Base-by-base conservation (phyloP, 2,329 filamentous ascomycete species). In the Beauveria sp. region DNA sequence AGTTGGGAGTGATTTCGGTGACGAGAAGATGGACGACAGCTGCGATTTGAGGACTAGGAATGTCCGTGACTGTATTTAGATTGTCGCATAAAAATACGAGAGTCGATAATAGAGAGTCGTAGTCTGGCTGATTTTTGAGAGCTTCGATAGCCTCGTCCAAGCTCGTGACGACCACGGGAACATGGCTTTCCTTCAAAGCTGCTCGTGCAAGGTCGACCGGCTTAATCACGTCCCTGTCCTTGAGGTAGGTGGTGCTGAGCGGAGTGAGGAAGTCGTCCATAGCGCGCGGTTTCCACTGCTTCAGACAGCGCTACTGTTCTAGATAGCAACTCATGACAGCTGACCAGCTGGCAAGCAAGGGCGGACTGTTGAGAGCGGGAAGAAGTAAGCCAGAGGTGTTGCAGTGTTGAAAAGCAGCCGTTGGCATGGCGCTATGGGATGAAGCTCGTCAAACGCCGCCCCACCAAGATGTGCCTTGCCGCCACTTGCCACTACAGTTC, bases 1-100 rank as follows among this genome's bases (percentile, higher is more conserved):
- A 96, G 69, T 92, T 90, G 1, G 90, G 89, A 8, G 91, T 77
- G 28, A 89, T 92, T 37, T 86, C 84, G 18, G 83, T 86, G 62
- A 96, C 85, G 41, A 99, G 76, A 3, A 84, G 76, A 69, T 92
- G 87, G 57, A 93, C 79, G 37, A 97, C 84, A 67, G 92, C 89
- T 22, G 91, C 86, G 61, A 86, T 84, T 63, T 84, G 76, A 1
- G 92, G 86, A 37, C 82, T 82, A 3, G 91, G 87, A 10, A 22
- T 52, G 59, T 40, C 47, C 2, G 40, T 41, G 26, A 52, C 28
- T 3, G 62, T 58, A 10, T 68, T 67, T 10, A 64, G 51, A 41
- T 65, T 53, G 20, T 72, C 67, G 26, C 71, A 67, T 4, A 91
- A 74, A 65, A 81, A 86, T 14, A 71, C 70, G 44, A 92, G 71